These are phyloP conservation scores for Endocalyx cinctus DNA, from an alignment of 2,329 filamentous ascomycete species.

Conservation along the genomic window DNA sequence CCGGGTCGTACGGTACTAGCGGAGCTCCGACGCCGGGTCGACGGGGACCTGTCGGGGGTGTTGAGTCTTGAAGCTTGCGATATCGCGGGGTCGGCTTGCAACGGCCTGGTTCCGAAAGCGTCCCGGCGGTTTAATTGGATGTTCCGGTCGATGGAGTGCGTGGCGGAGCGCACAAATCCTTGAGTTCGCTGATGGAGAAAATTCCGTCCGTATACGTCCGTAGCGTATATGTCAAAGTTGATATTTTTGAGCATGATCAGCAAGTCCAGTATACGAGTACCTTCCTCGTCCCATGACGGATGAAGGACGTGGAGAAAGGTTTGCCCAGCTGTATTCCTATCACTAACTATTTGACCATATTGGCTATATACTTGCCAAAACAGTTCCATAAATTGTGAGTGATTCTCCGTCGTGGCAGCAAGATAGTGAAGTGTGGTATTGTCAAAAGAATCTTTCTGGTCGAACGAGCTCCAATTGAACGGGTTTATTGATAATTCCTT, in stretches of 20 bases:
- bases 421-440: conserved; percentile 46
- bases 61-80: no score
- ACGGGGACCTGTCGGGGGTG: not conserved
- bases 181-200: conserved; percentile 23
- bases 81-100: no score
- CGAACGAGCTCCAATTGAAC: conserved; percentile 1
- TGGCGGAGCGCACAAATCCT: conserved; percentile 15
- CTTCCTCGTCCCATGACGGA: conserved; percentile 22
- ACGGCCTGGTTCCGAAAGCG: conserved; percentile 37
- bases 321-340: conserved; percentile 23
- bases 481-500: conserved; percentile 7
- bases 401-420: conserved; percentile 13
- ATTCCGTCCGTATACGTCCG: conserved; percentile 26
- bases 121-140: conserved; percentile 39
- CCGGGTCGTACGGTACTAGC: not conserved
- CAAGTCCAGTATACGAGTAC: conserved; percentile 15
- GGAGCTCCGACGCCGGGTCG: not conserved
- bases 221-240: conserved; percentile 20
- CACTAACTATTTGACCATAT: conserved; percentile 21
- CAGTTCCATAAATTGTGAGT: conserved; percentile 15
- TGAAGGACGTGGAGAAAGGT: conserved; percentile 30
- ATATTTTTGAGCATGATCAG: conserved; percentile 13
- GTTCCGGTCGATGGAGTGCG: conserved; percentile 22
- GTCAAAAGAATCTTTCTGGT: conserved; percentile 42
- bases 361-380: conserved; percentile 11